Evolutionary conservation across 768 basidiomycete genomes (phyloP).

Genomic region (Nidularia pulvinata): DNA sequence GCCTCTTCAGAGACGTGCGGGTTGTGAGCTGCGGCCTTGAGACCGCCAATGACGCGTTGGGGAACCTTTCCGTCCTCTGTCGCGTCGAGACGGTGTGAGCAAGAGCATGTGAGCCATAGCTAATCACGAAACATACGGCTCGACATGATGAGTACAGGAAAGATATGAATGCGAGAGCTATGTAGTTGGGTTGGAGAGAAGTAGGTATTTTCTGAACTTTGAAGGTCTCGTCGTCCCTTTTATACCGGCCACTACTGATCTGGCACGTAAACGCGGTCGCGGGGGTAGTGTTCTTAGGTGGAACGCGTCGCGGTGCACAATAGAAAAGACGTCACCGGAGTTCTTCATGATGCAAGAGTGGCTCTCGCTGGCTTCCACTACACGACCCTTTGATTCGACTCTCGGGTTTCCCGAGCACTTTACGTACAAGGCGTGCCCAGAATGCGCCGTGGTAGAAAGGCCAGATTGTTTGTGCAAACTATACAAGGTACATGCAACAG

Average conservation of each 20-base stretch:
- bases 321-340: background rate
- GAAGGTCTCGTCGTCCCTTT: background rate
- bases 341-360: too few species aligned
- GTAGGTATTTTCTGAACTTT: background rate
- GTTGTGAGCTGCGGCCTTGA: slow-evolving; percentile 60
- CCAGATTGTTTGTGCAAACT: too few species aligned
- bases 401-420: too few species aligned
- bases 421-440: too few species aligned
- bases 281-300: background rate
- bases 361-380: too few species aligned
- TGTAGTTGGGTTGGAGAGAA: background rate
- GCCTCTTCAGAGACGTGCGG: slow-evolving; percentile 53
- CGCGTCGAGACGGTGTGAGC: background rate
- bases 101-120: background rate
- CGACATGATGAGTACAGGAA: background rate
- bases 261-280: background rate
- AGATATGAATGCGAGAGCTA: background rate
- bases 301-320: background rate
- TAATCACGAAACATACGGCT: background rate
- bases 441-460: too few species aligned
- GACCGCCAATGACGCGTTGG: slow-evolving; percentile 38
- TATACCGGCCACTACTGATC: background rate
- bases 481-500: too few species aligned
- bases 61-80: slow-evolving; percentile 13
- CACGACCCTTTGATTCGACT: too few species aligned